Evolutionary conservation across 495 filamentous ascomycete species (phyloP), one percentile per base, ranked within the genome.

Genomic region (Platismatia glauca): DNA sequence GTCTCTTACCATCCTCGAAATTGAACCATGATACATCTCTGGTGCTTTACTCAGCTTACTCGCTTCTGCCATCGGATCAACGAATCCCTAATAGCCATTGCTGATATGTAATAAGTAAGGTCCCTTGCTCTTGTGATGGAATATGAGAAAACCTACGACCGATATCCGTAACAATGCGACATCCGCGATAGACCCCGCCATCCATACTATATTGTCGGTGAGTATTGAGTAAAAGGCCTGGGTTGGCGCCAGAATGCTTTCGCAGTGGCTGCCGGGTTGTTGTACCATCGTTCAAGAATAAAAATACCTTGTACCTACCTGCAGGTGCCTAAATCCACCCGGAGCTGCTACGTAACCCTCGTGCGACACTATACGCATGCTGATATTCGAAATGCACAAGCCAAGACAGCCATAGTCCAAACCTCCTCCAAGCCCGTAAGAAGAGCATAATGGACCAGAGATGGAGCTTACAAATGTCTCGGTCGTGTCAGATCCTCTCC

Each of bases 211-310:
- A n/a, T n/a, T n/a, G n/a, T n/a, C n/a, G n/a, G n/a, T n/a, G n/a
- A n/a, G n/a, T n/a, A n/a, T n/a, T n/a, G n/a, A n/a, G n/a, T n/a
- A n/a, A 38, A 77, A 77, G 20, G 80, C 86, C 44, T 87, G 76
- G 68, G n/a, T n/a, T n/a, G n/a, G n/a, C n/a, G n/a, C n/a, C n/a
- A n/a, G 39, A 92, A 82, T 1, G 87, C 80, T 27, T 85, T 79
- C 7, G 73, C 76, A 3, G 86, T 90, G 2, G 81, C 80, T 55
- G 81, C 78, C 0, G 80, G 76, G 60, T 89, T 86, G 68, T 91
- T 91, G 64, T 84, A 80, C 69, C 94, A 95, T 16, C 85, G 84
- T 53, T 81, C 73, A 77, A 94, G 94, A n/a, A 94, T 75, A 57
- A 90, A 86, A 1, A 84, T 84, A 1, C 73, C 73, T 3, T 44